Base-by-base conservation (phyloP, 2,329 filamentous ascomycete genomes). In the Arthrobotrys entomopaga region DNA sequence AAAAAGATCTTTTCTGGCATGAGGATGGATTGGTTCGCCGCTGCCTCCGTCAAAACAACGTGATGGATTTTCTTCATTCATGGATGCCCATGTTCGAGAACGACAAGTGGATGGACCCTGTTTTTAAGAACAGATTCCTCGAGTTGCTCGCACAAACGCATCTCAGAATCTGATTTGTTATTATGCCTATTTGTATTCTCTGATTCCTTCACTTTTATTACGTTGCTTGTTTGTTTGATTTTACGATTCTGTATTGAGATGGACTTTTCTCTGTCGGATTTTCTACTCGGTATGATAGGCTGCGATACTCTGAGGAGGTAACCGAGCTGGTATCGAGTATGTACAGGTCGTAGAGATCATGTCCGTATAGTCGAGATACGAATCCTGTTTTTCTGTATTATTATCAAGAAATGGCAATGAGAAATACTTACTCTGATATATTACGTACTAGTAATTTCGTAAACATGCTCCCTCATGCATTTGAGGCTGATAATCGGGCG, bases 1-100 rank as follows among this genome's bases (percentile, higher is more conserved):
- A 63, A 5, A 43, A 53, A 24, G 24, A 20, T n/a, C 19, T 10
- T 2, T 61, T 69, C 16, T 69, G 65, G 65, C 34, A 42, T 10
- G 65, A 61, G 16, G 50, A 43, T 29, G 48, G 46, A 1, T 56
- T 56, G 4, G 42, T 69, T 19, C 57, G 65, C 3, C 22, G 46
- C 7, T 24, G 22, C 2, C 42, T 69, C 10, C 49, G 65, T 3
- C 34, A 63, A 15, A 49, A 42, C 5, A 57, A n/a, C 19, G 8
- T 53, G 5, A 8, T 40, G 8, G 26, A 57, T 3, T 13, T 69
- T 8, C 16, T 69, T 5, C 24, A 54, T 24, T 19, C 34, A 3
- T 22, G 42, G 10, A n/a, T 15, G 15, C 16, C 19, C 13, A 42
- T 57, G 7, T 38, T 42, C 7, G 10, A 5, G 10, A 38, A 57